Evolutionary conservation across 306 rosid genomes (phyloP).

Genomic region (Calophaca sinica): DNA sequence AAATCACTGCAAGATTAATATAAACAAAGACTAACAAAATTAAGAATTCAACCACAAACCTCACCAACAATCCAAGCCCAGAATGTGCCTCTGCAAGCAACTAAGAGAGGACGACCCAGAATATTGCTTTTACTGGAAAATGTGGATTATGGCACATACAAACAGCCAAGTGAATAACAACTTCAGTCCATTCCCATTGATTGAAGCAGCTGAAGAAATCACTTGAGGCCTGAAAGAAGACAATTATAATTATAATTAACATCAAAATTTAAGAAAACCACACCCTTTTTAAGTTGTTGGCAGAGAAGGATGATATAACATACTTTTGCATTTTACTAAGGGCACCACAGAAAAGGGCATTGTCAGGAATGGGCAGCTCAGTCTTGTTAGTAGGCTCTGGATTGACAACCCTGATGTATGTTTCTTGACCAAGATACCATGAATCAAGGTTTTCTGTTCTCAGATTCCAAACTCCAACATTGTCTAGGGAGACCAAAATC

Average conservation of each 20-base stretch:
- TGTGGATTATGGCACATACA: constrained; percentile 46
- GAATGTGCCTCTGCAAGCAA: constrained; percentile 31
- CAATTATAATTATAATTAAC: not conserved
- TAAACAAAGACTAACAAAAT: constrained; percentile 69
- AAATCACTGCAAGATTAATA: constrained; percentile 58
- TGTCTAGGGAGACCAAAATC: constrained; percentile 87
- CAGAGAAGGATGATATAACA: constrained; percentile 35
- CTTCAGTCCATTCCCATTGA: constrained; percentile 49
- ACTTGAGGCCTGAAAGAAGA: constrained; percentile 73
- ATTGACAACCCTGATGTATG: constrained; percentile 81
- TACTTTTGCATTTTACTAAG: constrained; percentile 79
- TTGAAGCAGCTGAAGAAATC: constrained; percentile 53
- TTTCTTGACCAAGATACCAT: constrained; percentile 99
- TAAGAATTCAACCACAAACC: constrained; percentile 61
- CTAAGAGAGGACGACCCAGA: constrained; percentile 3
- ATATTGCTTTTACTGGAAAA: constrained; percentile 51
- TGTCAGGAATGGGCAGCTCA: constrained; percentile 84
- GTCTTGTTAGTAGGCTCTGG: constrained; percentile 92
- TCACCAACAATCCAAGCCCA: constrained; percentile 28
- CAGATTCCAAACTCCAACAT: constrained; percentile 92
- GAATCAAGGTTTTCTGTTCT: constrained; percentile 94
- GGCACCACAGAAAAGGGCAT: constrained; percentile 85
- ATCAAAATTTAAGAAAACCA: constrained; percentile 9
- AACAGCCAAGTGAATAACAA: constrained; percentile 56
- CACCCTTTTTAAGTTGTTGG: not conserved